Base-by-base conservation (phyloP, 1,284 basidiomycete species). In the Moesziomyces sp. region DNA sequence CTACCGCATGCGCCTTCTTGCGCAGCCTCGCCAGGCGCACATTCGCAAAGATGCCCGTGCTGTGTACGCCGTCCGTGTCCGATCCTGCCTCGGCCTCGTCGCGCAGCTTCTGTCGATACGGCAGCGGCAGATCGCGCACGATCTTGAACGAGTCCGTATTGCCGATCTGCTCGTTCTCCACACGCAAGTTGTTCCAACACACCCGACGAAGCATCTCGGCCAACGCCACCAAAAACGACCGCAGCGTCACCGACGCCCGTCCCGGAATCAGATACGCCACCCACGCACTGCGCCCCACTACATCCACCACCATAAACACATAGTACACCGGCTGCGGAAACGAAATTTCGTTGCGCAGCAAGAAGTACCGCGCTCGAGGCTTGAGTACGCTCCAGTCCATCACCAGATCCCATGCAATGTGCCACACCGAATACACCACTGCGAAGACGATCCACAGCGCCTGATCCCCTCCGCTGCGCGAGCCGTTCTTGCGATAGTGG, bases 151-250 rank as follows among this genome's bases (percentile, higher is more conserved):
- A 71, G 42, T 79, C 78, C 38, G 76, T 77, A 21, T 79, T 79
- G 38, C 78, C 78, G 28, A 93, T 85, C 62, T 93, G 92, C 84
- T 94, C 92, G 86, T 92, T 93, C 83, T 94, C 93, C 63, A 94
- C 85, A 68, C 92, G 74, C 19, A 78, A 91, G 81, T 96, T 93
- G 84, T 97, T 97, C 94, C 94, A 97, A 76, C 92, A 92, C 85
- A 89, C 90, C 52, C 94, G 88, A 35, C 94, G 86, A 3, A 93
- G 79, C 86, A 94, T 89, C 82, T 97, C 94, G 35, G 93, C 81
- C 55, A 91, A 77, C 0, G 88, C 93, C 9, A 87, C 89, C 54
- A 93, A 86, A 84, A 93, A 94, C 0, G 88, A 86, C 21, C 91
- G 88, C 24, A 91, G 56, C 52, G 88, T 86, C 55, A 88, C 84